Conservation (phyloP, 768 basidiomycete species). For the Infundibulicybe gibba region DNA sequence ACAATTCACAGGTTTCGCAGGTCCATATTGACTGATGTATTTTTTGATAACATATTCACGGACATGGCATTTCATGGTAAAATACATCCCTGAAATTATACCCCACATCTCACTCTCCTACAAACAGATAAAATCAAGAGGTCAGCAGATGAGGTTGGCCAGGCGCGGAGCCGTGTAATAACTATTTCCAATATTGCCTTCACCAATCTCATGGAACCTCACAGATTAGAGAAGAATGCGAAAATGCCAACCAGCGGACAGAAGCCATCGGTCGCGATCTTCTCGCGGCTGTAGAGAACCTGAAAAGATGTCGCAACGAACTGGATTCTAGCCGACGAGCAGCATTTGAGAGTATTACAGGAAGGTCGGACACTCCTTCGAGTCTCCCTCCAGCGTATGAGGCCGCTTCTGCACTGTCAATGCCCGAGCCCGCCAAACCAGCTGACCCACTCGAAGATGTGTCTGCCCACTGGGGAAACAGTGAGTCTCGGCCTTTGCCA, state of each 20-base stretch:
- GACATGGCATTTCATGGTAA: slow-evolving; percentile 40
- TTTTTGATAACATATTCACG: slow-evolving; percentile 40
- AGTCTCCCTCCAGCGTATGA: slow-evolving; percentile 26
- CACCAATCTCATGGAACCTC: neutral
- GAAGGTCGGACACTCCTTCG: slow-evolving; percentile 6
- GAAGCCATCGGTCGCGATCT: slow-evolving; percentile 24
- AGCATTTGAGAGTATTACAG: slow-evolving; percentile 28
- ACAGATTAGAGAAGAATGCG: slow-evolving; percentile 28
- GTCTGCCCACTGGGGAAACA: slow-evolving; percentile 21
- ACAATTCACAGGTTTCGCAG: slow-evolving; percentile 12
- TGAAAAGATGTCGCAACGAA: slow-evolving; percentile 22
- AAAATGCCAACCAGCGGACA: slow-evolving; percentile 24
- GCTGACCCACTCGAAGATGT: neutral
- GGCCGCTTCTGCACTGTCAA: slow-evolving; percentile 1
- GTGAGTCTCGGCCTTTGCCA: slow-evolving; percentile 16
- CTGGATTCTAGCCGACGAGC: slow-evolving; percentile 26
- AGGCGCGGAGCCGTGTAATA: slow-evolving; percentile 29
- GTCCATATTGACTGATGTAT: slow-evolving; percentile 33
- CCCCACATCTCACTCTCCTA: slow-evolving; percentile 1
- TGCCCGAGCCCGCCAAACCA: slow-evolving; percentile 1
- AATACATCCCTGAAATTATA: slow-evolving; percentile 4
- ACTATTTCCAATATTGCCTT: neutral
- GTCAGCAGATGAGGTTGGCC: slow-evolving; percentile 30
- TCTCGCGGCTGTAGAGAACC: slow-evolving; percentile 16
- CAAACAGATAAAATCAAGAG: slow-evolving; percentile 33